Evolutionary conservation across 2,329 filamentous ascomycete genomes (phyloP).

Genomic region (Aspergillus pseudonomiae): DNA sequence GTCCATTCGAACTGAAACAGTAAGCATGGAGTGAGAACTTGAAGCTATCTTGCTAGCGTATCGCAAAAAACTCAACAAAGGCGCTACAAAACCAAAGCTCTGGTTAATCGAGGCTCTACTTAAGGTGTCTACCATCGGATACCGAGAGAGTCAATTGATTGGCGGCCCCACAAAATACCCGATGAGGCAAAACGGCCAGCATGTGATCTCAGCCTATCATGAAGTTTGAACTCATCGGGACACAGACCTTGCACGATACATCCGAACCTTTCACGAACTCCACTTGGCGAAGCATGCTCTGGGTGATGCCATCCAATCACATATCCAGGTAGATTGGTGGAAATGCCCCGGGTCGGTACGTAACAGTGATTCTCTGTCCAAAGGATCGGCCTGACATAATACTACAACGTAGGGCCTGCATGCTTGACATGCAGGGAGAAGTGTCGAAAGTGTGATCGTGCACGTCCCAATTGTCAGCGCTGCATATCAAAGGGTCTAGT

Average conservation of each 20-base stretch:
- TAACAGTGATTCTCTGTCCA: neutral
- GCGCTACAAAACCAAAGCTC: neutral
- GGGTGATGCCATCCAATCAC: neutral
- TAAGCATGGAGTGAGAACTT: neutral
- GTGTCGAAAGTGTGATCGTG: conserved; percentile 36
- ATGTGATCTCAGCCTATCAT: conserved; percentile 1
- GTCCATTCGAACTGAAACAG: neutral
- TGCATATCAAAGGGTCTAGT: conserved; percentile 35
- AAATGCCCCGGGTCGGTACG: conserved; percentile 18
- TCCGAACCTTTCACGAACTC: neutral
- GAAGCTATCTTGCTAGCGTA: neutral
- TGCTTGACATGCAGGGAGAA: conserved; percentile 39
- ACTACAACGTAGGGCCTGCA: conserved; percentile 28
- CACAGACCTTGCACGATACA: neutral
- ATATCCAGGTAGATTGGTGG: neutral
- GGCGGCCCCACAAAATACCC: neutral
- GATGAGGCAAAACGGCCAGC: conserved; percentile 1
- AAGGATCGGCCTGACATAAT: neutral
- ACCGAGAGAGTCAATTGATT: neutral
- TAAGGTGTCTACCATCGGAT: neutral
- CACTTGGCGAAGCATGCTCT: neutral
- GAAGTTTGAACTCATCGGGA: neutral
- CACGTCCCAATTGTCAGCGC: conserved; percentile 32
- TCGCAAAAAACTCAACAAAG: neutral
- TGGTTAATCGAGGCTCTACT: neutral